These are phyloP conservation scores for Myochromella boudieri DNA, from an alignment of 768 basidiomycete genomes.

Conservation along the genomic window DNA sequence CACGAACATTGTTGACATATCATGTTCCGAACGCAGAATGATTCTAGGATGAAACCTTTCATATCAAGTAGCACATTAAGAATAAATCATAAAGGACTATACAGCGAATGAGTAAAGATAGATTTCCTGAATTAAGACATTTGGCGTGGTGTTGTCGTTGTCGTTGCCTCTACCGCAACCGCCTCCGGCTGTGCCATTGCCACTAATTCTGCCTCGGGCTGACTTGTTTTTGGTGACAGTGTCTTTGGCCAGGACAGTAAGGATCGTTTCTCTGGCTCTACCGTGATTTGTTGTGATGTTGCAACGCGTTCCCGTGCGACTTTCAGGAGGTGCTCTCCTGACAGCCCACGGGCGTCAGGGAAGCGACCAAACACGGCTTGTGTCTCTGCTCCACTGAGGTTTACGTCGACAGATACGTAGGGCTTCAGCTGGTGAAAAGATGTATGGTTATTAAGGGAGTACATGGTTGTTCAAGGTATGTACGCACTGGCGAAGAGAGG, in stretches of 20 bases:
- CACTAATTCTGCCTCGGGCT: not conserved
- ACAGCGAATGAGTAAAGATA: too few relatives aligned
- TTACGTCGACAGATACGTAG: constrained; percentile 55
- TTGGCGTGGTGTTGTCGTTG: too few relatives aligned
- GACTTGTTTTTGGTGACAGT: not conserved
- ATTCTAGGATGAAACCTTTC: too few relatives aligned
- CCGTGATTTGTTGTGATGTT: not conserved
- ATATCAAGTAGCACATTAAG: too few relatives aligned
- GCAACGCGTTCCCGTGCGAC: constrained; percentile 29
- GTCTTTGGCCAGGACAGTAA: constrained; percentile 9
- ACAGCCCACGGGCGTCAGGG: constrained; percentile 36
- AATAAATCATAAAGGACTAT: too few relatives aligned
- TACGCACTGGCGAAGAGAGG: constrained; percentile 54
- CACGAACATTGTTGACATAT: too few relatives aligned
- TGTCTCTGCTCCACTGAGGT: constrained; percentile 34
- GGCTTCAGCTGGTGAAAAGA: constrained; percentile 55
- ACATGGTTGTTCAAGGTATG: too few relatives aligned
- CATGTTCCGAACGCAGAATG: too few relatives aligned
- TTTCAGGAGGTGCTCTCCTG: constrained; percentile 42
- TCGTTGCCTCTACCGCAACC: too few relatives aligned
- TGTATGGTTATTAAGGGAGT: not conserved
- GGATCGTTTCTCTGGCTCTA: constrained; percentile 5
- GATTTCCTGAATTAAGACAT: too few relatives aligned
- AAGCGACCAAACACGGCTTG: constrained; percentile 39
- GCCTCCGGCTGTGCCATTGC: not conserved